Conservation (phyloP, 2,329 filamentous ascomycete genomes). For the Monosporascus cannonballus region DNA sequence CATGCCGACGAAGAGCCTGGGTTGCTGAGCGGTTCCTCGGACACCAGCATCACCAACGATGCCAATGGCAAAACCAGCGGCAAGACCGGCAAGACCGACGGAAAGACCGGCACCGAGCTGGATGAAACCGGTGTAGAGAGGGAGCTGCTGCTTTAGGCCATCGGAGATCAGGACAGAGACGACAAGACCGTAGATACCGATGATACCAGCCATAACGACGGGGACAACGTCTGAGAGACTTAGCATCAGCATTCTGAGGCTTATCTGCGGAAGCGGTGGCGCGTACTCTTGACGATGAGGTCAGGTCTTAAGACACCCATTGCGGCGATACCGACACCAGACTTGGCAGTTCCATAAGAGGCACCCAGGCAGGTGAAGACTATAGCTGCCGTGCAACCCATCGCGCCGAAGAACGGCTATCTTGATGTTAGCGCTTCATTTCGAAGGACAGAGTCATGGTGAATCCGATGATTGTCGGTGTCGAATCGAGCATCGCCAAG, state of each 20-base stretch:
- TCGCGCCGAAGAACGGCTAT: constrained; percentile 73
- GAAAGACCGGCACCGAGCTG: constrained; percentile 78
- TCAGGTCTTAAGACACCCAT: constrained; percentile 98
- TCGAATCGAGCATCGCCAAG: constrained; percentile 16
- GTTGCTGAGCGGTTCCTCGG: constrained; percentile 77
- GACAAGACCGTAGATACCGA: constrained; percentile 95
- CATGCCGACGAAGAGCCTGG: constrained; percentile 91
- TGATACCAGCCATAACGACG: constrained; percentile 99
- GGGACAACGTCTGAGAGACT: constrained; percentile 79
- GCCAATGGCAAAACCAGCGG: constrained; percentile 80
- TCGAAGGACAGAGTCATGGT: background rate
- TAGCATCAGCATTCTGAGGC: constrained; percentile 12
- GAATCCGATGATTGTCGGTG: background rate
- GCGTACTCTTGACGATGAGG: constrained; percentile 97
- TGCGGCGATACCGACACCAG: constrained; percentile 94
- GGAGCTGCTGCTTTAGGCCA: constrained; percentile 63
- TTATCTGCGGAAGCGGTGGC: constrained; percentile 4
- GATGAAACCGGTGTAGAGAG: constrained; percentile 78
- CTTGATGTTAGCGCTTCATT: constrained; percentile 13
- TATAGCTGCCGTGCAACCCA: constrained; percentile 84
- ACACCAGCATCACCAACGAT: constrained; percentile 88
- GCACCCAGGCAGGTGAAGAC: constrained; percentile 96
- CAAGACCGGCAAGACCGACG: constrained; percentile 76
- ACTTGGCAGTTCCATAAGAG: constrained; percentile 98
- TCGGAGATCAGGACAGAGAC: constrained; percentile 84